Evolutionary conservation across 352 stramenopile species (phyloP).

Genomic region (Pilasporangium apinafurcum): DNA sequence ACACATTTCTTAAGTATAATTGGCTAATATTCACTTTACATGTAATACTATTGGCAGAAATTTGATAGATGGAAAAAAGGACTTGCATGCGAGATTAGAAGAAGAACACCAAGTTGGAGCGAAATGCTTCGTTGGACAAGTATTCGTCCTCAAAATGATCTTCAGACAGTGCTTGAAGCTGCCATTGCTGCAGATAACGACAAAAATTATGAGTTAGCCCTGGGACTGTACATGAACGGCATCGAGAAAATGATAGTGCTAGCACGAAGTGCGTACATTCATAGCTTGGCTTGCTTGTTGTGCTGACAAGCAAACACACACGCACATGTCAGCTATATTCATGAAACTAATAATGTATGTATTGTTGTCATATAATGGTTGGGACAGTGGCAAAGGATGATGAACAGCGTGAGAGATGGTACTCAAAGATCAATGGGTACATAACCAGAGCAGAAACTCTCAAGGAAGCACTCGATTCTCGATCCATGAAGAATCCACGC

Average conservation of each 20-base stretch:
- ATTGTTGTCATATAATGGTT: background rate
- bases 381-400: slow-evolving; percentile 28
- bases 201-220: slow-evolving; percentile 31
- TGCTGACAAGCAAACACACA: too few species aligned
- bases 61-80: slow-evolving; percentile 1
- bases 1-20: background rate
- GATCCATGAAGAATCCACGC: too few species aligned
- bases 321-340: background rate
- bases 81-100: slow-evolving; percentile 5
- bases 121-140: slow-evolving; percentile 4
- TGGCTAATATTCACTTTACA: background rate
- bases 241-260: slow-evolving; percentile 85
- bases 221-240: slow-evolving; percentile 63
- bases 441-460: slow-evolving; percentile 73
- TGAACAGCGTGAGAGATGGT: slow-evolving; percentile 17
- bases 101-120: slow-evolving; percentile 1
- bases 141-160: slow-evolving; percentile 31
- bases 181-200: slow-evolving; percentile 51
- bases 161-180: slow-evolving; percentile 38
- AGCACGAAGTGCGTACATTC: slow-evolving; percentile 42
- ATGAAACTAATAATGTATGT: background rate
- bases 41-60: background rate
- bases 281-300: background rate
- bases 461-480: too few species aligned
- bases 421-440: slow-evolving; percentile 67